Base-by-base conservation (phyloP, 768 basidiomycete species). In the Termitomyces sp. region DNA sequence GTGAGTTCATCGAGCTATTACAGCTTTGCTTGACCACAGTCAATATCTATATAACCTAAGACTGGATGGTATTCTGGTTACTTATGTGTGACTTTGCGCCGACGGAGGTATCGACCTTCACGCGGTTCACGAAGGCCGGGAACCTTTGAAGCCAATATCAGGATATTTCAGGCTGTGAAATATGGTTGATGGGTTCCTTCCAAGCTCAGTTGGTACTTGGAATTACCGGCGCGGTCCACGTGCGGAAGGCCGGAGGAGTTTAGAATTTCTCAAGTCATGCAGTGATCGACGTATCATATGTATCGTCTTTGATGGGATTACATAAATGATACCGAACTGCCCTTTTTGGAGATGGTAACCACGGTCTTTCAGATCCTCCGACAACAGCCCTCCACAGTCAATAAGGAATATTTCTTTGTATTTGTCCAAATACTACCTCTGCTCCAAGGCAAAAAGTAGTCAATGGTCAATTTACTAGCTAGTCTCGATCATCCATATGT, bases 291-390 rank as follows among this genome's bases (percentile, higher is more conserved):
- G 31, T 33, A 1, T 10, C 31, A 10, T 33, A 10, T 33, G 30
- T 47, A n/a, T 21, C 31, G 33, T 35, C 9, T 12, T 10, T 48
- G 40, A 42, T 45, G 0, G 14, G 43, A 44, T 44, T 10, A 44
- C 12, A 26, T 19, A n/a, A 23, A 21, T 12, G 21, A 19, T 19
- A 40, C 31, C 1, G 40, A 41, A 31, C 57, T 65, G 47, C 65
- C 68, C 58, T 51, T 67, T 69, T 30, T 66, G 62, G 60, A 47
- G 21, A 17, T n/a, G n/a, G 7, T 40, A 48, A 70, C 67, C 57
- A 49, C 73, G 71, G 71, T 66, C 65, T 58, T 71, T 72, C 43
- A 56, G 41, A 67, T 64, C 58, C 70, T 66, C 73, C 73, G 73
- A 70, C 63, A 5, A 42, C 56, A 54, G 19, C 47, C 28, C 54